Evolutionary conservation across 305 asterid species (phyloP), one percentile per base, ranked within the genome.

Genomic region (Fraxinus angustifolia): DNA sequence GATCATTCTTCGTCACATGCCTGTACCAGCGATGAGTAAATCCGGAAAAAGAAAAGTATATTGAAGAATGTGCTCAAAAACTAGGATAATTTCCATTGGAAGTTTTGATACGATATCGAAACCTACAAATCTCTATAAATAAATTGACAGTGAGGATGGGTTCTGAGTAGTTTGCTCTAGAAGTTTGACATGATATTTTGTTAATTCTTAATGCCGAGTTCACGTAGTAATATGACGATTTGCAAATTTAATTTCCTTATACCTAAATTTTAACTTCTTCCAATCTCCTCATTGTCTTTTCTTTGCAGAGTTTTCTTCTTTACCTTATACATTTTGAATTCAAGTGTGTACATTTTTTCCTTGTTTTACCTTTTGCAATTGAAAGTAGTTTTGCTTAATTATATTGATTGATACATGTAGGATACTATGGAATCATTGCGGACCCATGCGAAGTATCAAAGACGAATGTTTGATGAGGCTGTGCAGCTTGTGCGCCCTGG

Each of bases 401-500:
- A 78, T 42, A 62, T 23, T 30, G 38, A 62, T 58, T 81, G 62
- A 45, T 81, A 72, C 75, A 76, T 85, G 81, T 85, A 95, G 98
- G 96, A 88, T 31, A 93, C 97, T 19, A 50, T 95, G 77, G 96
- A 92, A 74, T 95, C 99, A 67, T 86, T 95, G 76, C 90, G 93
- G 86, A 78, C 87, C 45, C 96, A 95, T 90, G 96, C 96, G 62
- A 95, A 81, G 88, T 95, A 95, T 80, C 99, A 95, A 84, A 92
- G 92, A 80, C 86, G 90, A 86, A 93, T 95, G 98, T 88, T 95
- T 83, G 97, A 95, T 88, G 97, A 93, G 89, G 99, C 99, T 82
- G 97, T 95, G 83, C 98, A 94, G 84, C 97, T 95, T 82, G 98
- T 95, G 85, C 95, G 97, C 79, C 96, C 99, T 78, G 98, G 99